Conservation (phyloP, 495 filamentous ascomycete genomes). For the Xylaria curta region DNA sequence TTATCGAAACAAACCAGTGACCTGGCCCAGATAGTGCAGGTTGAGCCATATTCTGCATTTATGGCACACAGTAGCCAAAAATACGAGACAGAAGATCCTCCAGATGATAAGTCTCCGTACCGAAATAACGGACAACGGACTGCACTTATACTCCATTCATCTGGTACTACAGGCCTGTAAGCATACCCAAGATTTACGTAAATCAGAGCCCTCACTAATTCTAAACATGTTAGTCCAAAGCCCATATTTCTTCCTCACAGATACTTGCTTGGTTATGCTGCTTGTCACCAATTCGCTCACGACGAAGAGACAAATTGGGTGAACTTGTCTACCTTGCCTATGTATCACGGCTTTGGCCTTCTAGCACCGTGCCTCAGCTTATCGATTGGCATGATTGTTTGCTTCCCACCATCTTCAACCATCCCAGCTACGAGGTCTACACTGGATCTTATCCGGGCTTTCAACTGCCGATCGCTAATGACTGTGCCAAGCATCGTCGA, state of each 20-base stretch:
- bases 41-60: conserved; percentile 5
- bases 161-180: conserved; percentile 54
- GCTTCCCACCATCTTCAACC: conserved; percentile 40
- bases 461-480: conserved; percentile 47
- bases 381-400: conserved; percentile 49
- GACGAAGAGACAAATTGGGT: conserved; percentile 38
- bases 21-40: not conserved
- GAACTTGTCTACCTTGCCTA: conserved; percentile 52
- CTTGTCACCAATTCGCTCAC: conserved; percentile 42
- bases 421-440: conserved; percentile 42
- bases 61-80: not conserved
- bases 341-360: conserved; percentile 52
- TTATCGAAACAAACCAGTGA: not conserved
- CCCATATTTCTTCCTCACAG: conserved; percentile 51
- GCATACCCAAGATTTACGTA: not conserved
- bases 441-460: conserved; percentile 36
- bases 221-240: conserved; percentile 40
- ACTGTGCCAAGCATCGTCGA: conserved; percentile 56
- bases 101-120: not conserved
- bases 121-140: conserved; percentile 21
- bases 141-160: conserved; percentile 55
- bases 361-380: conserved; percentile 49
- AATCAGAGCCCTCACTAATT: not conserved
- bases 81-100: not conserved
- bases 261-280: conserved; percentile 48